These are phyloP conservation scores for Thermothelomyces thermophilus DNA, from an alignment of 2,329 filamentous ascomycete genomes.

Conservation along the genomic window DNA sequence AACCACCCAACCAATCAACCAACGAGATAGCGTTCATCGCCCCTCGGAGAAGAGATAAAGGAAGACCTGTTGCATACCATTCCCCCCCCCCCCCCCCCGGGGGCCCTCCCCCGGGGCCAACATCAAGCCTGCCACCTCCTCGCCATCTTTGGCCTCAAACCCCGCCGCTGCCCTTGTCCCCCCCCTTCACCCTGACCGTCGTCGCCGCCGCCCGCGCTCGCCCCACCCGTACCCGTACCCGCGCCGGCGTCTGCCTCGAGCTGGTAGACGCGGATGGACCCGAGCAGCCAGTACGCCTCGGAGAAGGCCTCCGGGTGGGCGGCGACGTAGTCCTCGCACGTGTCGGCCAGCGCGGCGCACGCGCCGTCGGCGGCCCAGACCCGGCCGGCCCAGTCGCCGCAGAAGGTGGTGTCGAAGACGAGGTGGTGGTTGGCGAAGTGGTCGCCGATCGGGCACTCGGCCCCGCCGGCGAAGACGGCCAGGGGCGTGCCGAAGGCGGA, in stretches of 20 bases:
- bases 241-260: neutral
- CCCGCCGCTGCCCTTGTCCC: too few relatives aligned
- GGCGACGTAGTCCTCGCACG: constrained; percentile 67
- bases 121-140: too few relatives aligned
- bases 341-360: constrained; percentile 54
- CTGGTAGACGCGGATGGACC: constrained; percentile 60
- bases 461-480: constrained; percentile 60
- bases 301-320: constrained; percentile 63
- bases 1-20: too few relatives aligned
- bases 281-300: constrained; percentile 72
- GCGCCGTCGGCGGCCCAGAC: constrained; percentile 54
- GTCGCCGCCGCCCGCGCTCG: neutral
- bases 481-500: constrained; percentile 60
- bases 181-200: neutral
- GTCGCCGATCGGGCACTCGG: constrained; percentile 61
- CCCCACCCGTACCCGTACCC: neutral
- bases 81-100: too few relatives aligned
- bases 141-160: too few relatives aligned
- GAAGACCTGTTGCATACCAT: too few relatives aligned
- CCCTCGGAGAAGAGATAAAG: too few relatives aligned
- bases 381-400: constrained; percentile 76
- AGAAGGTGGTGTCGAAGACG: constrained; percentile 78
- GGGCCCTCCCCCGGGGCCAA: too few relatives aligned
- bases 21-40: too few relatives aligned
- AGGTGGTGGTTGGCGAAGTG: constrained; percentile 70